Evolutionary conservation across 2,329 filamentous ascomycete genomes (phyloP).

Genomic region (Chaetomiaceae sp.): DNA sequence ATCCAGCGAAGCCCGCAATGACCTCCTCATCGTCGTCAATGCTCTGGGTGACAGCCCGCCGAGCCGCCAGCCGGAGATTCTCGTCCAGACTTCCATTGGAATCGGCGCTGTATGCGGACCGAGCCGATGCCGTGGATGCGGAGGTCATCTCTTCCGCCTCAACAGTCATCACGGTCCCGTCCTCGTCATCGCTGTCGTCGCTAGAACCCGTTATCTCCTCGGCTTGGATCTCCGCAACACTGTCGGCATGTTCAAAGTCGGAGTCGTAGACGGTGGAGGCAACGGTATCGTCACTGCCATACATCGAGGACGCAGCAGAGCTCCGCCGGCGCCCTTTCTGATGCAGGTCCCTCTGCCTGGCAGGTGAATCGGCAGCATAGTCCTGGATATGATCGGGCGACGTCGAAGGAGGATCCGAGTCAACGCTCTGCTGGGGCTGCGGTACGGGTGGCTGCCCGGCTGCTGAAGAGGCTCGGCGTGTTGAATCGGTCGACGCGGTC

Average conservation of each 20-base stretch:
- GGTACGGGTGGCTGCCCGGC: too few species aligned
- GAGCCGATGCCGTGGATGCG: constrained; percentile 57
- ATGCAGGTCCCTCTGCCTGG: constrained; percentile 58
- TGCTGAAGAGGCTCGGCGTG: constrained; percentile 62
- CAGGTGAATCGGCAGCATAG: constrained; percentile 52
- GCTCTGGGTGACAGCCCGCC: constrained; percentile 66
- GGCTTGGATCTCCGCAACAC: constrained; percentile 49
- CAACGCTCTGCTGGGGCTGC: constrained; percentile 30
- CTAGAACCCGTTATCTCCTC: constrained; percentile 42
- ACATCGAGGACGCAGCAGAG: constrained; percentile 59
- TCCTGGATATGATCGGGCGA: constrained; percentile 56
- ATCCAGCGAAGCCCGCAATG: constrained; percentile 68
- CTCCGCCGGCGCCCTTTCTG: constrained; percentile 57
- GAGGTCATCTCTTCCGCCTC: constrained; percentile 72
- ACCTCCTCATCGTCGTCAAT: constrained; percentile 63
- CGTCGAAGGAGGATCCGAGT: constrained; percentile 52
- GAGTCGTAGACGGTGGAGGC: too few species aligned
- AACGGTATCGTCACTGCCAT: constrained; percentile 59
- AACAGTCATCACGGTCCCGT: constrained; percentile 74
- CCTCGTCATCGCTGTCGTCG: constrained; percentile 56
- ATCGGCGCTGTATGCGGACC: constrained; percentile 51
- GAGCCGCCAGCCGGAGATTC: constrained; percentile 67
- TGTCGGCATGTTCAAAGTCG: too few species aligned
- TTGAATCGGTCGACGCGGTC: constrained; percentile 72
- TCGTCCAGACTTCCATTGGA: constrained; percentile 72